Evolutionary conservation across 352 stramenopile species (phyloP).

Genomic region (Globisporangium mamillatum): DNA sequence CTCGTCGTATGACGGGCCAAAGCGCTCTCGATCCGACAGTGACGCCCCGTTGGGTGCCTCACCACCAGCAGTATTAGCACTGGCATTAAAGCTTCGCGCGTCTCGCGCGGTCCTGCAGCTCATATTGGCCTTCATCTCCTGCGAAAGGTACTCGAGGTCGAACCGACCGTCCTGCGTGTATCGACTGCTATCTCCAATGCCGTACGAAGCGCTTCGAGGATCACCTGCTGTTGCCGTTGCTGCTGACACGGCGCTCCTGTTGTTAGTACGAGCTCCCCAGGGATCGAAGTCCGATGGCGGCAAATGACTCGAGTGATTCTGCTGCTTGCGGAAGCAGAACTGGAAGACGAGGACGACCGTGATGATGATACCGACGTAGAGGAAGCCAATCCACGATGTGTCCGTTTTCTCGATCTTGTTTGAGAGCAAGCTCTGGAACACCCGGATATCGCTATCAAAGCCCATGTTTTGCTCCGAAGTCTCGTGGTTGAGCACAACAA

Average conservation of each 20-base stretch:
- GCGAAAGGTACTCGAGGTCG: slow-evolving; percentile 14
- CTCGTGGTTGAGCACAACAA: background rate
- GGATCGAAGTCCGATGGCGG: background rate
- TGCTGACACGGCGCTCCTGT: background rate
- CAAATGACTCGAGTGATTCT: background rate
- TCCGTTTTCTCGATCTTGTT: slow-evolving; percentile 16
- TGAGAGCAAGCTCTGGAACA: slow-evolving; percentile 39
- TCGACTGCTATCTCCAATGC: background rate
- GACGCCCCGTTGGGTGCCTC: background rate
- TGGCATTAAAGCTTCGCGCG: background rate
- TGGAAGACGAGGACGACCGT: slow-evolving; percentile 28
- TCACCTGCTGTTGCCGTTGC: background rate
- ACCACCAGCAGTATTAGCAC: background rate
- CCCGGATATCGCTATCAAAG: background rate
- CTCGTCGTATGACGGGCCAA: slow-evolving; percentile 23
- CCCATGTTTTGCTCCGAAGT: background rate
- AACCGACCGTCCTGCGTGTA: slow-evolving; percentile 11
- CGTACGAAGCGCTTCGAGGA: background rate
- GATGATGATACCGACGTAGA: slow-evolving; percentile 23
- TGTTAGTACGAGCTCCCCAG: slow-evolving; percentile 1
- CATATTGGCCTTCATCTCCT: slow-evolving; percentile 15
- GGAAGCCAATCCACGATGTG: slow-evolving; percentile 24
- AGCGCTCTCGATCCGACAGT: slow-evolving; percentile 17
- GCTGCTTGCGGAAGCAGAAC: slow-evolving; percentile 26
- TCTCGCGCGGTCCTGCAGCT: slow-evolving; percentile 2